Evolutionary conservation across 768 basidiomycete species (phyloP).

Genomic region (Auriculariales sp.): DNA sequence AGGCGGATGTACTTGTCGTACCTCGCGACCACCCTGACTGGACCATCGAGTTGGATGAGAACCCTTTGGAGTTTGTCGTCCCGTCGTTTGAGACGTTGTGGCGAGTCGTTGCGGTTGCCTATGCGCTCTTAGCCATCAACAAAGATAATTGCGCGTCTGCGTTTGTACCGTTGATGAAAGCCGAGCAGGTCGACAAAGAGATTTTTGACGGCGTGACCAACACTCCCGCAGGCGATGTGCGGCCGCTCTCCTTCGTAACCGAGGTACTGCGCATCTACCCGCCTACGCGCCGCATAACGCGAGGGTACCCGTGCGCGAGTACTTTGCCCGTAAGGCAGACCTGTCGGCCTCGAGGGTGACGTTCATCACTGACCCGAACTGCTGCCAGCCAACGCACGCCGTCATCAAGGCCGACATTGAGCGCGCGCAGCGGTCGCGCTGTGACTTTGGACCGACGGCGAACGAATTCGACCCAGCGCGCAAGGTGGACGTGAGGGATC

Average conservation of each 20-base stretch:
- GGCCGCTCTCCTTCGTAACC: constrained; percentile 22
- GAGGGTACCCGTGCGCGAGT: no score
- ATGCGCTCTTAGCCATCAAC: constrained; percentile 22
- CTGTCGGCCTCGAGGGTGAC: no score
- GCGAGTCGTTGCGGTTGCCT: constrained; percentile 33
- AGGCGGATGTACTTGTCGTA: constrained; percentile 11
- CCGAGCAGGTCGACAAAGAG: constrained; percentile 13
- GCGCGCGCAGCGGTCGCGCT: constrained; percentile 16
- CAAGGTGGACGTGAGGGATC: constrained; percentile 14
- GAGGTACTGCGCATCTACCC: constrained; percentile 38
- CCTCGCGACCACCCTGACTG: background rate
- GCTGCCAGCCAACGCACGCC: background rate
- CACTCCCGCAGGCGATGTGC: constrained; percentile 10
- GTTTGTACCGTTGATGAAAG: constrained; percentile 22
- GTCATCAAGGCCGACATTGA: constrained; percentile 19
- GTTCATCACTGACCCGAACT: constrained; percentile 4
- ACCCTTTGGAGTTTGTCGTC: constrained; percentile 37
- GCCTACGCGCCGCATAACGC: constrained; percentile 32
- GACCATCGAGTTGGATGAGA: constrained; percentile 3
- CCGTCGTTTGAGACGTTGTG: constrained; percentile 50
- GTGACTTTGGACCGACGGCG: constrained; percentile 24
- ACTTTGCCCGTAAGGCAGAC: no score
- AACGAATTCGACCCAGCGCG: constrained; percentile 29
- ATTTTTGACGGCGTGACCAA: constrained; percentile 15
- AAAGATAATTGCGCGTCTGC: constrained; percentile 13